These are phyloP conservation scores for Rutstroemia sydowiana DNA, from an alignment of 2,329 filamentous ascomycete genomes.

Conservation along the genomic window DNA sequence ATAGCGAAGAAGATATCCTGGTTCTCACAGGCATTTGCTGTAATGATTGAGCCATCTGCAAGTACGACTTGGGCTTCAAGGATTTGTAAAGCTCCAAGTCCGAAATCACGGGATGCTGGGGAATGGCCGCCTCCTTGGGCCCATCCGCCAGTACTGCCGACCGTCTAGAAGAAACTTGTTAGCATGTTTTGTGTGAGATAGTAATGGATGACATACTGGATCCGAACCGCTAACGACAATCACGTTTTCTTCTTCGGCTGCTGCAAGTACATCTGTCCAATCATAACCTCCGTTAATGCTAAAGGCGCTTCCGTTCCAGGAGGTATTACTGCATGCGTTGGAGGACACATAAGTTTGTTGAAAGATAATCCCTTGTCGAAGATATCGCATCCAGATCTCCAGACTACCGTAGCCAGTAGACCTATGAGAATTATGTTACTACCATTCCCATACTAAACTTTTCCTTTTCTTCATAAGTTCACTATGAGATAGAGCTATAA, in stretches of 20 bases:
- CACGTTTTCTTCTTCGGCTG: constrained; percentile 27
- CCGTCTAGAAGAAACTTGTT: constrained; percentile 28
- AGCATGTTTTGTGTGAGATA: constrained; percentile 12
- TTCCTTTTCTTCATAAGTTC: constrained; percentile 40
- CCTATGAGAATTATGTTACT: too few species aligned
- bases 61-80: constrained; percentile 30
- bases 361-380: constrained; percentile 29
- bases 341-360: constrained; percentile 21
- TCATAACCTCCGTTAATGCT: constrained; percentile 31
- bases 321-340: constrained; percentile 20
- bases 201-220: constrained; percentile 19
- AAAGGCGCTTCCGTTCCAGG: constrained; percentile 31
- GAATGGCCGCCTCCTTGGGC: constrained; percentile 37
- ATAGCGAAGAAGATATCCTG: constrained; percentile 31
- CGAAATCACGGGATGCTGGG: constrained; percentile 33
- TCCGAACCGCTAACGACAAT: constrained; percentile 32
- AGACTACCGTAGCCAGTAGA: constrained; percentile 29
- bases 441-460: too few species aligned
- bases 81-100: constrained; percentile 38
- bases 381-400: constrained; percentile 40
- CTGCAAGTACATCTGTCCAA: constrained; percentile 31
- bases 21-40: constrained; percentile 20
- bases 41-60: constrained; percentile 23
- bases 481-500: constrained; percentile 9
- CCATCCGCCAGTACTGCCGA: constrained; percentile 29